These are phyloP conservation scores for Pseudodiploospora longispora DNA, from an alignment of 2,329 filamentous ascomycete genomes.

Conservation along the genomic window DNA sequence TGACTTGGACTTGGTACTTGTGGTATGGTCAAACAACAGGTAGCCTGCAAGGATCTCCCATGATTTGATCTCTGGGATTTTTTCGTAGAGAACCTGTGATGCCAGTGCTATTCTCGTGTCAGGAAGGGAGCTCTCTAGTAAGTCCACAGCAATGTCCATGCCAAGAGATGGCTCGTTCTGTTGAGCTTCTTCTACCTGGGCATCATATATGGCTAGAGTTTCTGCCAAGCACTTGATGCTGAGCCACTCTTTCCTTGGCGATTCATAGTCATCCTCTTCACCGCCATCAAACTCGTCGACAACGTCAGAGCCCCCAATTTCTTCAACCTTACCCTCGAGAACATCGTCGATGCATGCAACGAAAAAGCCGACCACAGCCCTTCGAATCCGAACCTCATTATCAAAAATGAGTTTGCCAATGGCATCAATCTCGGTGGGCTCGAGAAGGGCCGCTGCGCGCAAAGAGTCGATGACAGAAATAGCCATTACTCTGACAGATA, in stretches of 20 bases:
- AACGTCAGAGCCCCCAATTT: conserved; percentile 70
- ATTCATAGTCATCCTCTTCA: conserved; percentile 68
- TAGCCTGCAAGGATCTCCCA: conserved; percentile 90
- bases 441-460: conserved; percentile 75
- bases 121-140: conserved; percentile 55
- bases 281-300: conserved; percentile 67
- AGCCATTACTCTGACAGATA: conserved; percentile 68
- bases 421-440: conserved; percentile 83
- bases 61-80: conserved; percentile 68
- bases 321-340: conserved; percentile 71
- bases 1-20: conserved; percentile 44
- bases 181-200: conserved; percentile 53
- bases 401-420: conserved; percentile 88
- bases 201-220: conserved; percentile 73
- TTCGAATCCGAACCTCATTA: conserved; percentile 72
- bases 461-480: conserved; percentile 77
- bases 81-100: conserved; percentile 76
- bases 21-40: conserved; percentile 83
- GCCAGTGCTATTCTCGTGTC: conserved; percentile 83
- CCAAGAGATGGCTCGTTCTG: conserved; percentile 34
- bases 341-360: conserved; percentile 77
- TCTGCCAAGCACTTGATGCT: conserved; percentile 86
- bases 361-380: conserved; percentile 86
- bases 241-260: conserved; percentile 76
- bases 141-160: conserved; percentile 42